These are phyloP conservation scores for Gracilariopsis chorda DNA, from an alignment of 23 red algal genomes.

Conservation along the genomic window DNA sequence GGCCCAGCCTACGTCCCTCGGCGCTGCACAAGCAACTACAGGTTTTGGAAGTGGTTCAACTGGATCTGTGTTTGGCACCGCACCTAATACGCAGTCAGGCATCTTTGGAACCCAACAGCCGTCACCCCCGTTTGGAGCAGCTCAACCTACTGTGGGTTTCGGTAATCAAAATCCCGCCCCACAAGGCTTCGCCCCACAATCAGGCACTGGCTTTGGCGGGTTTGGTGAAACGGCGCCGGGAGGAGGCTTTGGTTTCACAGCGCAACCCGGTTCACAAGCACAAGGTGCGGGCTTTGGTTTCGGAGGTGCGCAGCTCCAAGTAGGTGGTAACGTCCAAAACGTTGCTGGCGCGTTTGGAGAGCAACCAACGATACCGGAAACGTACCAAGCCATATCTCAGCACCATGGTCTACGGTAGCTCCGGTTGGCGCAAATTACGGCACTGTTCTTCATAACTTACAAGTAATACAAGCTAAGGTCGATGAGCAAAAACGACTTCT, in stretches of 20 bases:
- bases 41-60: neutral
- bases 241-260: too few relatives aligned
- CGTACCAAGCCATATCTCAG: constrained; percentile 24
- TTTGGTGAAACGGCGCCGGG: too few relatives aligned
- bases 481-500: constrained; percentile 40
- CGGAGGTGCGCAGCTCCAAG: neutral
- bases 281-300: too few relatives aligned
- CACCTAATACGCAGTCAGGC: neutral
- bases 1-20: constrained; percentile 21
- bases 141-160: neutral
- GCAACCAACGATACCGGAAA: constrained; percentile 11
- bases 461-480: constrained; percentile 20
- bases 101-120: neutral
- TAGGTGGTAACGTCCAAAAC: too few relatives aligned
- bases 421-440: constrained; percentile 59
- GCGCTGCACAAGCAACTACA: neutral
- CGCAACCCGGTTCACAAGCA: too few relatives aligned
- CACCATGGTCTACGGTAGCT: constrained; percentile 37
- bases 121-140: neutral
- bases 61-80: neutral
- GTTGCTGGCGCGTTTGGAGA: too few relatives aligned
- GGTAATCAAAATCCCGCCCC: neutral
- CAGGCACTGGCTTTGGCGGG: neutral
- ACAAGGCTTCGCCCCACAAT: neutral
- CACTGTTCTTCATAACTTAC: constrained; percentile 62